phyloP scores from a whole-genome alignment of 495 filamentous ascomycete genomes.

The Bacidia gigantensis region DNA sequence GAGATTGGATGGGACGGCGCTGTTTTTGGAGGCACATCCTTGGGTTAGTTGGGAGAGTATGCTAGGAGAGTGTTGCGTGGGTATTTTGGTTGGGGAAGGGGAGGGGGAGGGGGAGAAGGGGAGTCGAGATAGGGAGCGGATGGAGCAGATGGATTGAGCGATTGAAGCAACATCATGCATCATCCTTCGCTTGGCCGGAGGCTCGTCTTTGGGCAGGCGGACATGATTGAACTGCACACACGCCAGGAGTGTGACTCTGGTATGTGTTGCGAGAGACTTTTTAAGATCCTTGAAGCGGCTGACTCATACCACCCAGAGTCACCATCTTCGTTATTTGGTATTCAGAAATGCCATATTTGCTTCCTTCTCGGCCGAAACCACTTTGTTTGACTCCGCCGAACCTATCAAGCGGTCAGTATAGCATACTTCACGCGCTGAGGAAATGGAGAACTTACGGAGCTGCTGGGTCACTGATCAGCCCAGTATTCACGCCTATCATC shows the following conservation, averaged over 20 bases:
- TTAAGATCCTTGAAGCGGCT: slow-evolving; percentile 29
- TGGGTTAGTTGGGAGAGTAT: slow-evolving; percentile 99
- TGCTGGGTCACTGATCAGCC: slow-evolving; percentile 67
- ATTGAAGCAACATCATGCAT: too few species aligned
- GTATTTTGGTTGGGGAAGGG: slow-evolving; percentile 69
- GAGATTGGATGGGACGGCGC: slow-evolving; percentile 45
- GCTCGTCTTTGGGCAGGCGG: too few species aligned
- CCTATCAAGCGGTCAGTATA: slow-evolving; percentile 24
- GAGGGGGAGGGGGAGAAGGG: slow-evolving; percentile 28
- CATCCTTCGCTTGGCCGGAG: too few species aligned
- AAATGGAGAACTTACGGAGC: slow-evolving; percentile 38
- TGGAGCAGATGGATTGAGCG: slow-evolving; percentile 63
- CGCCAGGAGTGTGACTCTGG: too few species aligned
- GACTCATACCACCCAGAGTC: slow-evolving; percentile 64
- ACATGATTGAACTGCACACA: too few species aligned
- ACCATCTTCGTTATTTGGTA: slow-evolving; percentile 81
- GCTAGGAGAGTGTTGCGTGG: slow-evolving; percentile 71
- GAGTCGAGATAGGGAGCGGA: slow-evolving; percentile 26
- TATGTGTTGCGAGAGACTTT: background rate
- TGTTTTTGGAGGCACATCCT: slow-evolving; percentile 88
- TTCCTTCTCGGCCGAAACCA: slow-evolving; percentile 87
- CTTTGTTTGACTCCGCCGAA: slow-evolving; percentile 92
- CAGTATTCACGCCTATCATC: slow-evolving; percentile 83
- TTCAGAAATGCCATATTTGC: slow-evolving; percentile 81
- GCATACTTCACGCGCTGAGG: background rate